Conservation (phyloP, 345 rosid species). For the Camelina neglecta region DNA sequence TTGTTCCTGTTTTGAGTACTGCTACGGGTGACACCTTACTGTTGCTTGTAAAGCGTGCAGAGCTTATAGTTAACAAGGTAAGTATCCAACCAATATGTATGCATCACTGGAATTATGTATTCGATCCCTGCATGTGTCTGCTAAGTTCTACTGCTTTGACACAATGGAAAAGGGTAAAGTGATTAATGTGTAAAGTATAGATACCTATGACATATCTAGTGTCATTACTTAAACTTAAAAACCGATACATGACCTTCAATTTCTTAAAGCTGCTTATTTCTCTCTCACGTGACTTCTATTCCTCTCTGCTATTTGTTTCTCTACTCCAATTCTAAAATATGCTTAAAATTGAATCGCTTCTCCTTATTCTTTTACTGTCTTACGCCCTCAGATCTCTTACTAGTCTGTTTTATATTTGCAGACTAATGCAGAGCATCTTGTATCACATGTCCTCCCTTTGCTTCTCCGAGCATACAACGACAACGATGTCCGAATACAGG, state of each 20-base stretch:
- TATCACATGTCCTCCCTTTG: conserved; percentile 77
- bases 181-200: conserved; percentile 4
- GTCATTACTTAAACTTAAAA: neutral
- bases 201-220: conserved; percentile 10
- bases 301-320: neutral
- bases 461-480: conserved; percentile 94
- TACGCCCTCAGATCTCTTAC: conserved; percentile 11
- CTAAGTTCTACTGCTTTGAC: conserved; percentile 25
- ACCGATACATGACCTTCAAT: conserved; percentile 23
- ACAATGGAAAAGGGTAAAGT: neutral
- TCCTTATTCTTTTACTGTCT: neutral
- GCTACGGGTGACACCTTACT: conserved; percentile 91
- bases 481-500: conserved; percentile 93
- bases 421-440: conserved; percentile 74
- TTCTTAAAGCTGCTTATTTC: conserved; percentile 18
- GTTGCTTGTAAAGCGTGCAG: conserved; percentile 86
- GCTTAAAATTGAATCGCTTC: neutral
- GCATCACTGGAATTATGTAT: conserved; percentile 13
- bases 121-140: conserved; percentile 16
- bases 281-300: neutral
- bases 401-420: conserved; percentile 44
- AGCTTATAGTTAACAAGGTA: conserved; percentile 89
- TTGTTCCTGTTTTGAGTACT: conserved; percentile 81
- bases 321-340: conserved; percentile 13
- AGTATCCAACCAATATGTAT: conserved; percentile 18